Percentiles rank a stretch among this genome's conserved stretches.
These are phyloP conservation scores for Athelia sp. DNA, from an alignment of 1,284 basidiomycete species.

Conservation along the genomic window DNA sequence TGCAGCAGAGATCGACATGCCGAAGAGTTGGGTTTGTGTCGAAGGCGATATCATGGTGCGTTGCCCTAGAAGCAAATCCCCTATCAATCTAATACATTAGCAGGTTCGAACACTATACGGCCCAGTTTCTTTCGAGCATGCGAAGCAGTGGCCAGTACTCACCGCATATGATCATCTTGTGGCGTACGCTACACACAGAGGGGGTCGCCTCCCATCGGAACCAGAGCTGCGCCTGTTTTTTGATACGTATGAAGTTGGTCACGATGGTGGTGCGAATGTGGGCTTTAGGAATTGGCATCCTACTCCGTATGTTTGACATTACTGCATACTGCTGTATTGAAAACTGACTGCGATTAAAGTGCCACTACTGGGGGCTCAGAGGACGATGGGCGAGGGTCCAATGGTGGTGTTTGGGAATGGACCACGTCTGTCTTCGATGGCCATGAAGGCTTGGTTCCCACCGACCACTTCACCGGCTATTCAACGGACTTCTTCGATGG, in stretches of 20 bases:
- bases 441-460: conserved; percentile 71
- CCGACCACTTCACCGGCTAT: conserved; percentile 80
- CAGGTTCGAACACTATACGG: conserved; percentile 80
- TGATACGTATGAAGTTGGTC: conserved; percentile 56
- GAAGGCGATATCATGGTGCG: conserved; percentile 45
- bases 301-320: conserved; percentile 54
- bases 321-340: background rate
- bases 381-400: conserved; percentile 53
- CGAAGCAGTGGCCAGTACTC: conserved; percentile 82
- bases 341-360: conserved; percentile 26
- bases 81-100: too few species aligned
- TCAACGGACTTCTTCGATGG: conserved; percentile 83
- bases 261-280: conserved; percentile 63
- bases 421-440: conserved; percentile 68
- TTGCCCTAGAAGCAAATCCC: too few species aligned
- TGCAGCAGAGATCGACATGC: conserved; percentile 32
- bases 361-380: conserved; percentile 50
- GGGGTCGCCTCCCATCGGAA: conserved; percentile 85
- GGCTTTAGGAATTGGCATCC: conserved; percentile 92
- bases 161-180: conserved; percentile 77
- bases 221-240: conserved; percentile 79
- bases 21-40: conserved; percentile 57
- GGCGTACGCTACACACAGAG: conserved; percentile 66
- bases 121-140: conserved; percentile 64
- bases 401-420: conserved; percentile 98